Percentiles rank a stretch among this genome's conserved stretches.
Evolutionary conservation across 2,329 filamentous ascomycete genomes (phyloP).

Genomic region (Colletotrichum sp.): DNA sequence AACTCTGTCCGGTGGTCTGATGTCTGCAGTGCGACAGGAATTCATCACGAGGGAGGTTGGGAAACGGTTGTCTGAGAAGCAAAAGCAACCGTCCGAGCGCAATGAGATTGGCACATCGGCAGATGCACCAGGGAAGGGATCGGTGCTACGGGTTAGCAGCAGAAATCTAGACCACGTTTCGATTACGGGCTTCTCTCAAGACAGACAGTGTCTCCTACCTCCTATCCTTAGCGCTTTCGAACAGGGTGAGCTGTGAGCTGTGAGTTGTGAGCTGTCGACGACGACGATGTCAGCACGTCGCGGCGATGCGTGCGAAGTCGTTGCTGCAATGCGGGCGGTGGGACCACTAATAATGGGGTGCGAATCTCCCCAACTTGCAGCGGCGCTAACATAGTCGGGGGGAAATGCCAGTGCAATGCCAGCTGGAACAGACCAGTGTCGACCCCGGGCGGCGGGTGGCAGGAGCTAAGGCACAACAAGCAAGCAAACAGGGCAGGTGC

Average conservation of each 20-base stretch:
- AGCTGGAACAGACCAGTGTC: not conserved
- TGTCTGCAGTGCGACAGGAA: constrained; percentile 6
- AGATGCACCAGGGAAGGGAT: not conserved
- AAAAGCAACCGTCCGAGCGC: not conserved
- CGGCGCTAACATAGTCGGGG: not conserved
- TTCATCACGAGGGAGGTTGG: constrained; percentile 5
- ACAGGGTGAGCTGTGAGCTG: not conserved
- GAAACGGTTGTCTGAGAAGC: constrained; percentile 14
- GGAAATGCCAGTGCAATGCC: not conserved
- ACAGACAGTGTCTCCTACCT: not conserved
- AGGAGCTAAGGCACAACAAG: not conserved
- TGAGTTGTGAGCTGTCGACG: not conserved
- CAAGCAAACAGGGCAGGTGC: not conserved
- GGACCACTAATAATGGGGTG: not conserved
- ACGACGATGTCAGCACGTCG: not conserved
- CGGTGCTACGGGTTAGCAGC: not conserved
- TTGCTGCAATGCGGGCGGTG: not conserved
- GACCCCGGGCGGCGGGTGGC: not conserved
- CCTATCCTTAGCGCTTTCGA: not conserved
- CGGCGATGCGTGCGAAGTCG: not conserved
- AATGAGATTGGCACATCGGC: not conserved
- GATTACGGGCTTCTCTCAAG: not conserved
- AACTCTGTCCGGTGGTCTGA: not conserved
- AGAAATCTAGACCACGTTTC: not conserved
- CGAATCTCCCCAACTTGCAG: not conserved